Conservation (phyloP, 148 eudicot genomes). For the Rhododendron simsii region DNA sequence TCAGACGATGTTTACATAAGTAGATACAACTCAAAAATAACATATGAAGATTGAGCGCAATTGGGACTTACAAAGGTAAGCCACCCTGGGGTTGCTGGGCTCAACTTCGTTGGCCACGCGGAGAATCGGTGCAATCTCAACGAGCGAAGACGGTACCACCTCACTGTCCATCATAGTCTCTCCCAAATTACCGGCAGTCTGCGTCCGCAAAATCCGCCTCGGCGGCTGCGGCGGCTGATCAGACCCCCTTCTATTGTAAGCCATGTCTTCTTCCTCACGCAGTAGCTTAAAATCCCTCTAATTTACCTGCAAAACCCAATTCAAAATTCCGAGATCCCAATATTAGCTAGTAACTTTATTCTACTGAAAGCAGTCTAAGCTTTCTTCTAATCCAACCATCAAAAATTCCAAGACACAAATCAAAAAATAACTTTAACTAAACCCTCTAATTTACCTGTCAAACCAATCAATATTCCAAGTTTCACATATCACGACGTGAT, state of each 20-base stretch:
- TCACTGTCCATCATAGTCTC: conserved; percentile 66
- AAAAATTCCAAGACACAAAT: conserved; percentile 2
- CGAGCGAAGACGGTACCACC: conserved; percentile 65
- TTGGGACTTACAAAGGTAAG: conserved; percentile 55
- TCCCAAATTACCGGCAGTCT: conserved; percentile 57
- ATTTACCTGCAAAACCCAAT: conserved; percentile 15
- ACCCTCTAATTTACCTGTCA: background rate
- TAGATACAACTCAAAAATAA: background rate
- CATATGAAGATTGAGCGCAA: background rate
- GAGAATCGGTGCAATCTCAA: conserved; percentile 65
- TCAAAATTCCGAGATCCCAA: background rate
- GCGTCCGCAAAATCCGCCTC: conserved; percentile 48
- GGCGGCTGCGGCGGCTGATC: conserved; percentile 38
- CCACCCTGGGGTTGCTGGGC: conserved; percentile 52
- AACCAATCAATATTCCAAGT: background rate
- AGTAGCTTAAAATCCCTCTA: conserved; percentile 9
- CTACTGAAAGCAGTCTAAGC: background rate
- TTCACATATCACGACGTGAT: background rate
- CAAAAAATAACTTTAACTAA: background rate
- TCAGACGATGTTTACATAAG: background rate
- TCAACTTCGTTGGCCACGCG: conserved; percentile 75
- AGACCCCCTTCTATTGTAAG: conserved; percentile 42
- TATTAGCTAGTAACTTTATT: background rate
- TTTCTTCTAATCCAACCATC: conserved; percentile 10
- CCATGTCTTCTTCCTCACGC: conserved; percentile 24